phyloP scores from a whole-genome alignment of 805 yeast genomes.

The Yarrowia divulgata region DNA sequence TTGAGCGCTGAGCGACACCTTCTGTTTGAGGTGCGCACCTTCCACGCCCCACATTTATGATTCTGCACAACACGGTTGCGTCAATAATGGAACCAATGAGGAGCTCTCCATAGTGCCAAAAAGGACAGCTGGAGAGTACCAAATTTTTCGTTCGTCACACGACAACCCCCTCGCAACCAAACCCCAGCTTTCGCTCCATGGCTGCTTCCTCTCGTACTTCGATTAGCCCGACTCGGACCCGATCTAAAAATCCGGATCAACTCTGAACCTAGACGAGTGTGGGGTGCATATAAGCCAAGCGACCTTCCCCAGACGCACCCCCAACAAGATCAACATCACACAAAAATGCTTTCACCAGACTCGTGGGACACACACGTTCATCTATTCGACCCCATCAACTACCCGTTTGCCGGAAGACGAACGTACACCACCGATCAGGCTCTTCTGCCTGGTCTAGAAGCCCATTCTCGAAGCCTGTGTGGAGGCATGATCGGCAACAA shows the following conservation, averaged over 20 bases:
- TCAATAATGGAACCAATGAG: background rate
- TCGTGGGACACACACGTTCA: constrained; percentile 38
- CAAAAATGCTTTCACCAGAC: constrained; percentile 31
- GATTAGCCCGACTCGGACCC: constrained; percentile 21
- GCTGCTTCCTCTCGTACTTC: too few relatives aligned
- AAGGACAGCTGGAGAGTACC: background rate
- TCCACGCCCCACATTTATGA: constrained; percentile 1
- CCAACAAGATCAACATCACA: background rate
- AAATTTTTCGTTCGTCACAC: background rate
- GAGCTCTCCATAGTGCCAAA: background rate
- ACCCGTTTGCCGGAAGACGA: constrained; percentile 22
- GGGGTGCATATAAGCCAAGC: constrained; percentile 32
- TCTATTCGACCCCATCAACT: constrained; percentile 28
- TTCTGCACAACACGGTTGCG: background rate
- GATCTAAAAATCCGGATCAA: constrained; percentile 13
- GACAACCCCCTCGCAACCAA: background rate
- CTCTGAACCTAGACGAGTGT: constrained; percentile 10
- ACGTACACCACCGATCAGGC: constrained; percentile 29
- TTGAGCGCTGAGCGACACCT: background rate
- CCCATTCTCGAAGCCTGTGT: constrained; percentile 18
- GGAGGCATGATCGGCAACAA: constrained; percentile 24
- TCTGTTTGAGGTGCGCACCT: background rate
- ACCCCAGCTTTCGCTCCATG: background rate
- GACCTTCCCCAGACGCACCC: constrained; percentile 1
- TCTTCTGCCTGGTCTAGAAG: constrained; percentile 10